These are phyloP conservation scores for Penicillium sp. DNA, from an alignment of 2,329 filamentous ascomycete species.

Conservation along the genomic window DNA sequence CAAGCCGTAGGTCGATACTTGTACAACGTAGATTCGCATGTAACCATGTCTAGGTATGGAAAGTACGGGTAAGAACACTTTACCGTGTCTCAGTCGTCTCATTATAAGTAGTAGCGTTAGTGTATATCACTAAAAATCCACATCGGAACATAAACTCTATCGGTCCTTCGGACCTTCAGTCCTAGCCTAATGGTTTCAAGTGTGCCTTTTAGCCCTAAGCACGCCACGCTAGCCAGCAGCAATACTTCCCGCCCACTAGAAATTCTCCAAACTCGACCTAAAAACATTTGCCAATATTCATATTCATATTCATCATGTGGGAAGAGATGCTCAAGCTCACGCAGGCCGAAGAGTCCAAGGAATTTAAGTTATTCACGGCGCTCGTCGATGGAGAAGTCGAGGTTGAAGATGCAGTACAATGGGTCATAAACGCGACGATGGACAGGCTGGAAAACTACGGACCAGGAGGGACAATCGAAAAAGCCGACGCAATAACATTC, in stretches of 20 bases:
- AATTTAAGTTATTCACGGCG: neutral
- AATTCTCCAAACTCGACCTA: neutral
- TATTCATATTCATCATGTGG: neutral
- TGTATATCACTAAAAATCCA: too few species aligned
- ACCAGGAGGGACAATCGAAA: neutral
- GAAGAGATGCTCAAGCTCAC: neutral
- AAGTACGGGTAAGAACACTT: too few species aligned
- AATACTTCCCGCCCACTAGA: neutral
- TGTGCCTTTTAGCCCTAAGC: too few species aligned
- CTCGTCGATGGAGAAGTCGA: neutral
- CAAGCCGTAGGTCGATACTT: too few species aligned
- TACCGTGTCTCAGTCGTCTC: too few species aligned
- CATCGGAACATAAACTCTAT: neutral
- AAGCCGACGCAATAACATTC: neutral
- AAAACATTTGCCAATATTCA: neutral
- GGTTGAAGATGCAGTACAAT: conserved; percentile 1
- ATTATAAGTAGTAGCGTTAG: too few species aligned
- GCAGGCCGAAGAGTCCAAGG: neutral
- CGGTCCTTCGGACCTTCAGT: neutral
- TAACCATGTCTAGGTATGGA: too few species aligned
- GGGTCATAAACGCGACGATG: conserved; percentile 1
- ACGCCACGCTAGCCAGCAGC: too few species aligned
- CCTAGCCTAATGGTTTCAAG: too few species aligned
- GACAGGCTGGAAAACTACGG: neutral
- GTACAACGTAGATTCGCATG: too few species aligned